phyloP scores from a whole-genome alignment of 2,329 filamentous ascomycete genomes.

The Beauveria varroae region DNA sequence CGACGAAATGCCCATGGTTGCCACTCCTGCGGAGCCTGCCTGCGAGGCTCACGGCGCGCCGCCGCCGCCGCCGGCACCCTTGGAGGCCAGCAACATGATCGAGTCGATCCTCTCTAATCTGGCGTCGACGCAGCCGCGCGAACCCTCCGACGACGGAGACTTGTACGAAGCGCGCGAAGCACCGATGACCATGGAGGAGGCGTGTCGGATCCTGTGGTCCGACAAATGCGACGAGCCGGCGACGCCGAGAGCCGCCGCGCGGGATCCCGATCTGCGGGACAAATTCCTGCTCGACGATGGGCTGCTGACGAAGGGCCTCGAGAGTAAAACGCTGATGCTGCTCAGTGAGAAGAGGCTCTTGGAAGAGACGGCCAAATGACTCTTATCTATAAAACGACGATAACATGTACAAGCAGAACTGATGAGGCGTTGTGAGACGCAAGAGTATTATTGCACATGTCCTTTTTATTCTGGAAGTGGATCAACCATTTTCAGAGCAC shows the following conservation, averaged over 20 bases:
- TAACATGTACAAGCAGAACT: background rate
- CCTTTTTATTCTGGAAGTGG: background rate
- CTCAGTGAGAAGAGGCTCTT: constrained; percentile 28
- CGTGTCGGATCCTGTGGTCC: constrained; percentile 32
- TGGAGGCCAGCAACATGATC: background rate
- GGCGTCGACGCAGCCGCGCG: background rate
- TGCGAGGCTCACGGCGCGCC: background rate
- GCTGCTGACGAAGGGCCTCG: constrained; percentile 22
- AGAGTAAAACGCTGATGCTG: constrained; percentile 32
- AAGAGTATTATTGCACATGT: background rate
- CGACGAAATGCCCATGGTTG: constrained; percentile 12
- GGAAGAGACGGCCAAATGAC: constrained; percentile 18
- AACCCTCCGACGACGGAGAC: constrained; percentile 12
- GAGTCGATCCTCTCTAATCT: background rate
- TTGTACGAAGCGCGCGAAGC: constrained; percentile 25
- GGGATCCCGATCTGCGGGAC: constrained; percentile 23
- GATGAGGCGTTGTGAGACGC: background rate
- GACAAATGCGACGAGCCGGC: constrained; percentile 20
- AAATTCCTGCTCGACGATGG: constrained; percentile 33
- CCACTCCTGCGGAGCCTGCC: background rate
- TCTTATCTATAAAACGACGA: background rate
- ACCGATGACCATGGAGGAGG: constrained; percentile 33
- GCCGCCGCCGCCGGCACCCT: background rate
- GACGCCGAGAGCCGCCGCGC: constrained; percentile 1
- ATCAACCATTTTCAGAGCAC: too few relatives aligned